Base-by-base conservation (phyloP, 2,329 filamentous ascomycete genomes). In the Achaetomium macrosporum region DNA sequence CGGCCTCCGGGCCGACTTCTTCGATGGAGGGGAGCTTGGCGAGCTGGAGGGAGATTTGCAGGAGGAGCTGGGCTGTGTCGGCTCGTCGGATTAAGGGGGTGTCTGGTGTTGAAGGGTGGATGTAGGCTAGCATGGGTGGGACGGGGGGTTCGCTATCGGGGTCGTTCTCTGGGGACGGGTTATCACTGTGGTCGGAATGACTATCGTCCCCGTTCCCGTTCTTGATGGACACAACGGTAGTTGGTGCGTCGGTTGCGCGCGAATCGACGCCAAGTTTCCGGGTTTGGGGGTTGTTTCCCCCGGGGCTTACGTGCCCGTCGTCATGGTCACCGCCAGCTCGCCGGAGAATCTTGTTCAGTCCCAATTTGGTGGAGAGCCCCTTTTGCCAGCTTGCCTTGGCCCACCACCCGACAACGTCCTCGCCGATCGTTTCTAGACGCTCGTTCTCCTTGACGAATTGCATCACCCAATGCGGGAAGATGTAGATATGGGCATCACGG, bases 391-490 rank as follows among this genome's bases (percentile, higher is more conserved):
- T 84, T 1, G 92, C 84, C 68, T 97, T 97, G 33, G 91, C 89
- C 90, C 91, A 96, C 87, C 89, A 96, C 7, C 91, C 90, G 15
- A 97, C 76, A 6, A 96, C 83, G 64, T 97, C 92, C 68, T 97
- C 92, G 31, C 87, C 88, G 44, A 99, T 84, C 51, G 85, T 95
- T 63, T 96, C 88, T 57, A 99, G 82, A 11, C 80, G 83, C 30
- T 91, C 85, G 63, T 96, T 95, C 57, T 79, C 76, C 53, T 82
- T 80, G 40, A 95, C 82, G 68, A 96, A 87, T 50, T 95, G 85
- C 63, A 96, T 81, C 9, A 95, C 80, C 92, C 93, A 97, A 60
- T 83, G 83, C 0, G 93, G 93, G 60, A 99, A 88, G 57, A 99
- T 83, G 69, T 99, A 99, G 53, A 97, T 86, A 66, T 97, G 92